Conservation (phyloP, 768 basidiomycete species). For the Chiua virens region DNA sequence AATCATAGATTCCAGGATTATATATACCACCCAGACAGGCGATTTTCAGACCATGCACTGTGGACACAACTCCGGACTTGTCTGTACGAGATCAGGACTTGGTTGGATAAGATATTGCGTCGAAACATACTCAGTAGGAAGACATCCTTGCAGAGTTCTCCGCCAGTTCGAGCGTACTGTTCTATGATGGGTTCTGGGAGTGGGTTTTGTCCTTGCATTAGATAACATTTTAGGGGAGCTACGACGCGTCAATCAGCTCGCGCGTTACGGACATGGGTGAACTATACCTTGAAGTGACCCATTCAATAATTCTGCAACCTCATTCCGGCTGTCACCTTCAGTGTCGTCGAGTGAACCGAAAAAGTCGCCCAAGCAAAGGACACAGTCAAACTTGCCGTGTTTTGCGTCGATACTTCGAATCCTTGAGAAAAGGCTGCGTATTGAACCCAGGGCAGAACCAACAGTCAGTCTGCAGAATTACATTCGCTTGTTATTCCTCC, state of each 20-base stretch:
- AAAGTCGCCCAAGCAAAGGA: constrained; percentile 83
- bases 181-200: constrained; percentile 73
- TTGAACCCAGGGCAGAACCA: constrained; percentile 75
- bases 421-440: constrained; percentile 76
- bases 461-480: constrained; percentile 58
- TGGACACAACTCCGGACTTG: constrained; percentile 80
- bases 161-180: constrained; percentile 72
- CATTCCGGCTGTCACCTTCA: constrained; percentile 41
- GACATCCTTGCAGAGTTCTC: constrained; percentile 79
- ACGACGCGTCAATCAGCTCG: constrained; percentile 15
- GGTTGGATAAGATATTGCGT: background rate
- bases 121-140: constrained; percentile 74
- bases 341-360: constrained; percentile 56
- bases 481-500: constrained; percentile 1
- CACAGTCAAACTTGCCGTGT: constrained; percentile 89
- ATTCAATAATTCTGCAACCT: constrained; percentile 59
- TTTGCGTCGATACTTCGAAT: constrained; percentile 83
- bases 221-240: constrained; percentile 91
- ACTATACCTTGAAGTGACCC: constrained; percentile 65
- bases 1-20: constrained; percentile 56
- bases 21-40: constrained; percentile 83
- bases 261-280: background rate
- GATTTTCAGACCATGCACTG: constrained; percentile 77
- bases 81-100: constrained; percentile 41
- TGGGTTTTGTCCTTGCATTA: constrained; percentile 83